Evolutionary conservation across 1,284 basidiomycete genomes (phyloP).

Genomic region (Ustilago lituana): DNA sequence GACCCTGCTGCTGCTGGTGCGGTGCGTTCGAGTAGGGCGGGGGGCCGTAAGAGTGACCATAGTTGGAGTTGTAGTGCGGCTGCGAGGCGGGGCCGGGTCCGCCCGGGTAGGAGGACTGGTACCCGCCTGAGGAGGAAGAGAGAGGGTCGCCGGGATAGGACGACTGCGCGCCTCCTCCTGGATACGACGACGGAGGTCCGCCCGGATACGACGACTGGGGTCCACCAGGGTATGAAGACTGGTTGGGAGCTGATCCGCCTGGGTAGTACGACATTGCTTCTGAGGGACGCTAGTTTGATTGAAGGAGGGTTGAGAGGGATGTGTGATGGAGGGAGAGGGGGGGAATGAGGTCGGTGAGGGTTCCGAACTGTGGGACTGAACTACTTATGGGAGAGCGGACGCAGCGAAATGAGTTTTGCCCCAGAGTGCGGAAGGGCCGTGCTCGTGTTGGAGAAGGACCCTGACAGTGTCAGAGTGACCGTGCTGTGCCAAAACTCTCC

Average conservation of each 20-base stretch:
- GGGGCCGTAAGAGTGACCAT: constrained; percentile 14
- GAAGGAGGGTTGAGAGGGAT: background rate
- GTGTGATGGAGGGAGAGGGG: background rate
- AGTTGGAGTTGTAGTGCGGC: constrained; percentile 23
- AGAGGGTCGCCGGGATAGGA: constrained; percentile 34
- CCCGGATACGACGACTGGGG: constrained; percentile 33
- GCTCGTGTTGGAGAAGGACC: background rate
- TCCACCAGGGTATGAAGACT: constrained; percentile 18
- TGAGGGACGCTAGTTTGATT: no score
- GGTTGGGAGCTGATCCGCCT: constrained; percentile 18
- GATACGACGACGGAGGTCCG: constrained; percentile 21
- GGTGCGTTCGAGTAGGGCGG: constrained; percentile 13
- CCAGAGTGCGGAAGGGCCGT: background rate
- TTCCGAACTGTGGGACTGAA: no score
- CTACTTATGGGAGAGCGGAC: constrained; percentile 2
- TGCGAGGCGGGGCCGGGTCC: constrained; percentile 20
- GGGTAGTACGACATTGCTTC: constrained; percentile 35
- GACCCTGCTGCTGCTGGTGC: constrained; percentile 28
- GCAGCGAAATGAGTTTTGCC: background rate
- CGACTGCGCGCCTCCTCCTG: constrained; percentile 34
- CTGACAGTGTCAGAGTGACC: background rate
- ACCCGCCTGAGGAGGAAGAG: constrained; percentile 5
- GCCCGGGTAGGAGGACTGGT: constrained; percentile 15
- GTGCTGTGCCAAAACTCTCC: background rate
- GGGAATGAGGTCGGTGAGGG: no score